Evolutionary conservation across 2,329 filamentous ascomycete genomes (phyloP).

Genomic region (Lithohypha guttulata): DNA sequence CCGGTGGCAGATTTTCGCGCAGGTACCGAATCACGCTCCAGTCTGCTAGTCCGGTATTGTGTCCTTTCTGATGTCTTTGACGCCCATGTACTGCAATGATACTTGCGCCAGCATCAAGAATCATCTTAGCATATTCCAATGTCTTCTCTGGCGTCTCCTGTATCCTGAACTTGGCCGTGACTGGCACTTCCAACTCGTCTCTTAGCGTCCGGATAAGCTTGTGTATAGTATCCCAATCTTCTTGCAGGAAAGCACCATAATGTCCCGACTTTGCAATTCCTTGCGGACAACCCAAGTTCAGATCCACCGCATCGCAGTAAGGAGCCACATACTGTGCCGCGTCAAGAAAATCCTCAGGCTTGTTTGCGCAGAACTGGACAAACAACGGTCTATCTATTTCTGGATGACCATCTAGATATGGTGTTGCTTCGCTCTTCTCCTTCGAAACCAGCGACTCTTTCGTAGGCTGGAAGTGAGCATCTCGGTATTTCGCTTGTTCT

Average conservation of each 20-base stretch:
- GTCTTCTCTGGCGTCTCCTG: conserved; percentile 79
- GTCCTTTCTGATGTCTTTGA: conserved; percentile 83
- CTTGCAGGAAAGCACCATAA: conserved; percentile 91
- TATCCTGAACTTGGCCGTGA: conserved; percentile 91
- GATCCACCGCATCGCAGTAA: conserved; percentile 87
- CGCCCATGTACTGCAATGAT: conserved; percentile 90
- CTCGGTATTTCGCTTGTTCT: conserved; percentile 65
- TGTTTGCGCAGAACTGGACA: conserved; percentile 75
- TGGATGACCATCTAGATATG: conserved; percentile 78
- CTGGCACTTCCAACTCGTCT: conserved; percentile 63
- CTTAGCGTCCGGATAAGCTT: conserved; percentile 77
- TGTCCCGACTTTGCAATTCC: conserved; percentile 84
- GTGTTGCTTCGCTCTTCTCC: conserved; percentile 26
- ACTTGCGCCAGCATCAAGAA: conserved; percentile 77
- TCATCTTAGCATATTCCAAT: conserved; percentile 76
- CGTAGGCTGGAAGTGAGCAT: conserved; percentile 67
- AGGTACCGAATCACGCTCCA: conserved; percentile 78
- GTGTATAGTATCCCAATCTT: conserved; percentile 76
- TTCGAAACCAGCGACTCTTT: conserved; percentile 29
- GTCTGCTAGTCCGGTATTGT: conserved; percentile 85
- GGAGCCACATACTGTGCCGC: conserved; percentile 71
- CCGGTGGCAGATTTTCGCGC: conserved; percentile 67
- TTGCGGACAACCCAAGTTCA: conserved; percentile 87
- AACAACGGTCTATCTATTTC: conserved; percentile 76
- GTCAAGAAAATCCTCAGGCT: conserved; percentile 37